Evolutionary conservation across 2,329 filamentous ascomycete genomes (phyloP).

Genomic region (Madurella fahalii): DNA sequence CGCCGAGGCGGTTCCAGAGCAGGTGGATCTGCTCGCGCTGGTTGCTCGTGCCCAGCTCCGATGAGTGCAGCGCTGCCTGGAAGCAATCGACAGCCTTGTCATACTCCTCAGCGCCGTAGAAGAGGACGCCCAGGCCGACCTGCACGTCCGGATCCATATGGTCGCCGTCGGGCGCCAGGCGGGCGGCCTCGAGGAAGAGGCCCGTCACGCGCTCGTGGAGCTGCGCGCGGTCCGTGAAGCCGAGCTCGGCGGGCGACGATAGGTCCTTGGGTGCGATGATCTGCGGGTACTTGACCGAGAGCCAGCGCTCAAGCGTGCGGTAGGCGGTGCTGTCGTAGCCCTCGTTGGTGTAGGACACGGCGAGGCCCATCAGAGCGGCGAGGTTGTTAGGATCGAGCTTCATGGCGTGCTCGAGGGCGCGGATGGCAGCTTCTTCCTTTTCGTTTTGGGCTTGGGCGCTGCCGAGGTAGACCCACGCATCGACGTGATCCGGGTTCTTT

Average conservation of each 20-base stretch:
- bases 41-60: slow-evolving; percentile 79
- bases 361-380: slow-evolving; percentile 87
- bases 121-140: slow-evolving; percentile 91
- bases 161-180: slow-evolving; percentile 84
- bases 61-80: slow-evolving; percentile 80
- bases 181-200: slow-evolving; percentile 87
- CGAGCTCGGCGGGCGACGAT: slow-evolving; percentile 74
- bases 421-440: slow-evolving; percentile 93
- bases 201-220: slow-evolving; percentile 88
- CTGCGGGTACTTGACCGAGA: slow-evolving; percentile 88
- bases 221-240: slow-evolving; percentile 87
- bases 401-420: slow-evolving; percentile 85
- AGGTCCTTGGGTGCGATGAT: slow-evolving; percentile 70
- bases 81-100: slow-evolving; percentile 99
- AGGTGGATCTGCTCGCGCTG: slow-evolving; percentile 83
- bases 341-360: slow-evolving; percentile 97
- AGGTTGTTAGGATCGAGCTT: slow-evolving; percentile 85
- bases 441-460: slow-evolving; percentile 96
- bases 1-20: slow-evolving; percentile 94
- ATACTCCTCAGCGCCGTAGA: slow-evolving; percentile 97
- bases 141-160: slow-evolving; percentile 99
- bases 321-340: slow-evolving; percentile 97
- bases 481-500: slow-evolving; percentile 79
- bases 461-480: slow-evolving; percentile 91
- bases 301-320: slow-evolving; percentile 91